phyloP scores from a whole-genome alignment of 371 early-diverging fungal species.

The Mucor mucedo region DNA sequence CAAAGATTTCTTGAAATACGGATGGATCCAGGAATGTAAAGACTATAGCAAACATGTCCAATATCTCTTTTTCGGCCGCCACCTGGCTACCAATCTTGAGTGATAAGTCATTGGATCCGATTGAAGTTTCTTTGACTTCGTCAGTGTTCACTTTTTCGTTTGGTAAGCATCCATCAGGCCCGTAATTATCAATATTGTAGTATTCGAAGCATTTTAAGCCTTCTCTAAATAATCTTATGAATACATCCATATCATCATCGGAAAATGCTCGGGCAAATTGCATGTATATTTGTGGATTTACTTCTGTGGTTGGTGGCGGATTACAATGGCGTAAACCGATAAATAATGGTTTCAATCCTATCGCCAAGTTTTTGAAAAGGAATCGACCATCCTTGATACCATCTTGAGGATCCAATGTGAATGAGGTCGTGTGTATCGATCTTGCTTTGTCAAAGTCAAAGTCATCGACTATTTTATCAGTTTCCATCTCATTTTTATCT shows the following conservation, averaged over 20 bases:
- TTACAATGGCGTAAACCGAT: constrained; percentile 79
- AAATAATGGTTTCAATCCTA: constrained; percentile 85
- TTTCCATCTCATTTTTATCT: constrained; percentile 52
- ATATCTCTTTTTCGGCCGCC: constrained; percentile 86
- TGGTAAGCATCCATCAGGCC: constrained; percentile 51
- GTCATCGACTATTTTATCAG: constrained; percentile 65
- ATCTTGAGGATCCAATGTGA: constrained; percentile 70
- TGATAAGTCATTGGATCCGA: constrained; percentile 38
- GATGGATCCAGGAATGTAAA: constrained; percentile 90
- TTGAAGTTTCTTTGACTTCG: constrained; percentile 16
- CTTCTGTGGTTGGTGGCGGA: constrained; percentile 50
- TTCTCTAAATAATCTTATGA: constrained; percentile 79
- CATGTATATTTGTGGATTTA: constrained; percentile 34
- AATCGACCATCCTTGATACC: constrained; percentile 80
- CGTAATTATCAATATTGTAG: constrained; percentile 76
- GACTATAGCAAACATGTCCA: constrained; percentile 89
- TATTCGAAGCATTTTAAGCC: constrained; percentile 90
- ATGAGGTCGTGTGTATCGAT: constrained; percentile 74
- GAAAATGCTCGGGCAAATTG: constrained; percentile 68
- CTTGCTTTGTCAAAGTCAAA: constrained; percentile 77
- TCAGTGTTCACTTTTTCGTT: constrained; percentile 20
- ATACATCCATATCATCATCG: constrained; percentile 70
- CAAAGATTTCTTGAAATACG: constrained; percentile 94
- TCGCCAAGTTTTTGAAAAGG: constrained; percentile 84
- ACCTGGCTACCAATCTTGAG: constrained; percentile 56